These are phyloP conservation scores for Brassica balearica DNA, from an alignment of 441 rosid genomes.

Conservation along the genomic window DNA sequence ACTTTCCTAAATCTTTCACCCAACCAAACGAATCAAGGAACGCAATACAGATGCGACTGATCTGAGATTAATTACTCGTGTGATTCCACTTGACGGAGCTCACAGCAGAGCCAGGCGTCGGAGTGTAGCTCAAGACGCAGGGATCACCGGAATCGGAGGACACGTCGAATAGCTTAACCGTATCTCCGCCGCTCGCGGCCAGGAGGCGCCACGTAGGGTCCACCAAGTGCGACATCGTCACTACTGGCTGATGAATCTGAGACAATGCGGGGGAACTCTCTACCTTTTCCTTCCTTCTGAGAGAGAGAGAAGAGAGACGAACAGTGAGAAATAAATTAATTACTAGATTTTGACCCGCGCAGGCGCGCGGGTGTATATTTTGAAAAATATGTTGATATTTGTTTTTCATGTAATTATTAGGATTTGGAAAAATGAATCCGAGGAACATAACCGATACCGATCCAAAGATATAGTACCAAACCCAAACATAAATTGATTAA, in stretches of 20 bases:
- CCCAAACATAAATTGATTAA: no score
- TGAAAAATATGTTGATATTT: no score
- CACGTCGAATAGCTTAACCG: conserved; percentile 87
- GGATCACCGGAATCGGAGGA: conserved; percentile 80
- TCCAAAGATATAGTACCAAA: no score
- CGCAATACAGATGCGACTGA: conserved; percentile 5
- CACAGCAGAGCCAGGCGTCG: conserved; percentile 71
- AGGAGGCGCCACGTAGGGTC: conserved; percentile 75
- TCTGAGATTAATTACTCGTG: conserved; percentile 62
- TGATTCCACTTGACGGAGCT: conserved; percentile 96
- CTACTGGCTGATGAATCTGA: background rate
- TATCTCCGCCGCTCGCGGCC: conserved; percentile 89
- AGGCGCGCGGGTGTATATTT: no score
- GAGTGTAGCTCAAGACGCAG: conserved; percentile 73
- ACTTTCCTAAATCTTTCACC: no score
- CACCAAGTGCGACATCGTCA: conserved; percentile 55
- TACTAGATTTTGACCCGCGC: no score
- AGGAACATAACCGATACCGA: no score
- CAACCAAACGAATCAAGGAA: no score
- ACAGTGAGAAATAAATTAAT: background rate
- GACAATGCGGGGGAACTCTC: conserved; percentile 1
- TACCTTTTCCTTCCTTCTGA: background rate
- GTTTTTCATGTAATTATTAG: no score
- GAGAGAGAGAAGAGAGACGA: background rate
- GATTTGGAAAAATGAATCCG: no score